Evolutionary conservation across 257 asterid genomes (phyloP), one percentile per base, ranked within the genome.

Genomic region (Apocynum venetum): DNA sequence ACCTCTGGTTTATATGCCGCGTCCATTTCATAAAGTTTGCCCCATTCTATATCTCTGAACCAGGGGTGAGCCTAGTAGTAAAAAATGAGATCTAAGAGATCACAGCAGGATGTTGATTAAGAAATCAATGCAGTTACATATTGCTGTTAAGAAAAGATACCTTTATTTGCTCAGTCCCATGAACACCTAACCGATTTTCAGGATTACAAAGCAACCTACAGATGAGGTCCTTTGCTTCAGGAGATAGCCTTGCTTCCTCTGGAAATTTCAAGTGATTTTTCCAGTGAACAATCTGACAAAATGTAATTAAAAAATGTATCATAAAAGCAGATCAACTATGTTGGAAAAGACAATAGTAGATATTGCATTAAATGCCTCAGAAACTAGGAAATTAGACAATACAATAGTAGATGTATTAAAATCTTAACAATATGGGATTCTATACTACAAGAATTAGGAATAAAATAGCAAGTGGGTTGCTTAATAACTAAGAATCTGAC

Each of bases 1-100:
- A 93, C 89, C 85, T 89, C 94, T 9, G 98, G 98, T 78, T 88
- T 91, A 69, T 86, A 93, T 76, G 98, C 96, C 65, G 97, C 97
- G 61, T 90, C 96, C 89, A 89, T 86, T 43, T 80, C 84, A 83
- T 93, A 93, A 76, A 93, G 91, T 71, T 73, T 87, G 82, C 90
- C 93, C 97, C 98, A 93, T 6, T 77, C 72, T 64, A 88, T 78
- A 74, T 78, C 94, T 86, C 83, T 90, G 89, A 93, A 93, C 98
- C 98, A 93, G 36, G 97, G 93, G 82, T 93, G 98, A 76, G 85
- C 92, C 98, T 93, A 78, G 31, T 12, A 56, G 73, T 10, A 65
- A 57, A 3, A 41, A 55, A 57, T 52, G 41, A 64, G 56, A 47
- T 19, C 72, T 17, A 52, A 73, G 17, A 44, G 8, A 68, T 51